Conservation (phyloP, 495 filamentous ascomycete genomes). For the Podospora bellae-mahoneyi region DNA sequence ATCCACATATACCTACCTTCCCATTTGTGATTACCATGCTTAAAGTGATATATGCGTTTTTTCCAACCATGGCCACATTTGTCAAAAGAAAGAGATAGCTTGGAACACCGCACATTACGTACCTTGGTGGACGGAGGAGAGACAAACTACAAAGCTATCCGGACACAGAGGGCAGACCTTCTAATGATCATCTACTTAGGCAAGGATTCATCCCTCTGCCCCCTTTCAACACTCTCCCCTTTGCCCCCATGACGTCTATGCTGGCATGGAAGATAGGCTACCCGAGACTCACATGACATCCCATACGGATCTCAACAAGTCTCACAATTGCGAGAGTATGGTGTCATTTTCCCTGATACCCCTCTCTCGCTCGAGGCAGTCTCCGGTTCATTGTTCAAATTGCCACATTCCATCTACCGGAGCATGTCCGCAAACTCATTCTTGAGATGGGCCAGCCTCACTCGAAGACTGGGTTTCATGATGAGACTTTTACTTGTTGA, state of each 20-base stretch:
- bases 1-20: no score
- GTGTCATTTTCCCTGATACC: not conserved
- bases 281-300: not conserved
- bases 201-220: no score
- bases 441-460: not conserved
- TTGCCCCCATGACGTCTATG: not conserved
- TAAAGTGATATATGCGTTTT: no score
- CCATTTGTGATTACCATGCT: no score
- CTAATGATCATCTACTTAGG: no score
- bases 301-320: not conserved
- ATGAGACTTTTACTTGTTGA: not conserved
- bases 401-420: not conserved
- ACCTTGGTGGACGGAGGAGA: no score
- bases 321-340: not conserved
- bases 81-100: no score
- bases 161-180: no score
- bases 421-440: not conserved
- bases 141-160: no score
- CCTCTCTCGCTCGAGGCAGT: not conserved
- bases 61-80: no score
- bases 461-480: not conserved
- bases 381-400: not conserved
- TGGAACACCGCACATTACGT: no score
- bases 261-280: not conserved
- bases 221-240: not conserved